Conservation (phyloP, 208 protist species). For the Acanthamoeba triangularis region DNA sequence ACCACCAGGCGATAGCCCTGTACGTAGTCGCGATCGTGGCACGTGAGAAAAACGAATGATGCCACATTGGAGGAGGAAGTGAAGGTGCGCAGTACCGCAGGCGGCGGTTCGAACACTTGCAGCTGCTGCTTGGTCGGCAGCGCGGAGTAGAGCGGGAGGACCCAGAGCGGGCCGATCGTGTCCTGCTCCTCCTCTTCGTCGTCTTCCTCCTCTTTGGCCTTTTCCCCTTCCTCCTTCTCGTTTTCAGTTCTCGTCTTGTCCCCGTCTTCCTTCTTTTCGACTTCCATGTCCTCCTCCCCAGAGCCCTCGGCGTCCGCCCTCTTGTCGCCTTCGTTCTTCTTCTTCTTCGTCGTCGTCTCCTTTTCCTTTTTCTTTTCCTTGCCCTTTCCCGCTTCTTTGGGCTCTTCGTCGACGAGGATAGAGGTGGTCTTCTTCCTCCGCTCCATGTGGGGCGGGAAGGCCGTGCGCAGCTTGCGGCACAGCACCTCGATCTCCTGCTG, state of each 20-base stretch:
- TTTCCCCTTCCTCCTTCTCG: constrained; percentile 67
- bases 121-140: constrained; percentile 90
- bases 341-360: constrained; percentile 97
- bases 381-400: constrained; percentile 64
- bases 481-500: constrained; percentile 90
- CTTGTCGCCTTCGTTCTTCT: constrained; percentile 97
- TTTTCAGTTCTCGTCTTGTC: constrained; percentile 36
- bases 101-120: constrained; percentile 86
- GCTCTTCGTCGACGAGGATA: neutral
- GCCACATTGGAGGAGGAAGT: neutral
- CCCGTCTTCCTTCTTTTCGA: constrained; percentile 92
- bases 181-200: constrained; percentile 76
- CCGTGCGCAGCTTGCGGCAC: constrained; percentile 92
- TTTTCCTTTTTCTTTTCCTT: constrained; percentile 93
- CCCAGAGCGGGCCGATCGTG: constrained; percentile 94
- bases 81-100: neutral
- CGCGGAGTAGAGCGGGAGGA: constrained; percentile 99
- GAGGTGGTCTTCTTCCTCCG: constrained; percentile 5
- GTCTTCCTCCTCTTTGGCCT: constrained; percentile 74
- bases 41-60: neutral
- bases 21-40: constrained; percentile 82
- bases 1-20: constrained; percentile 94
- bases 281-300: constrained; percentile 97
- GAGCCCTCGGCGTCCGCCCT: constrained; percentile 99
- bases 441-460: constrained; percentile 88